A percentile compares a stretch with the other conserved stretches of the same genome.
Evolutionary conservation across 306 rosid genomes (phyloP).

Genomic region (Heteromeles arbutifolia): DNA sequence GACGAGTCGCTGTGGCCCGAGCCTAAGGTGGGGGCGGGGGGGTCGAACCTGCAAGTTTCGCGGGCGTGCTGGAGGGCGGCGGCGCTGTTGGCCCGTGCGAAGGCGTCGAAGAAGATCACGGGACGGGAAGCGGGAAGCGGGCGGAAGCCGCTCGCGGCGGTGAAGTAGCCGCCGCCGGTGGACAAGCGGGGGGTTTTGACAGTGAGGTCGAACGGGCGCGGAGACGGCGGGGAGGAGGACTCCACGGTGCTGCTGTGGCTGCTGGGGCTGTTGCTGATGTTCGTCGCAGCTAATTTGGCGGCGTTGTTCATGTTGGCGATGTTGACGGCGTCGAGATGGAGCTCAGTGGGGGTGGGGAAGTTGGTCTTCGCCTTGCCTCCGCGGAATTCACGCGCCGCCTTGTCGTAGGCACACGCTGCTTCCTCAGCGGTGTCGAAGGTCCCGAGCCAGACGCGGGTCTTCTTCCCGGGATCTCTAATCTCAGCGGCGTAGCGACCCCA

Average conservation of each 20-base stretch:
- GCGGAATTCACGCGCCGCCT: slow-evolving; percentile 72
- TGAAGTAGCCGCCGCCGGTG: slow-evolving; percentile 1
- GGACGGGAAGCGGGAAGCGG: slow-evolving; percentile 33
- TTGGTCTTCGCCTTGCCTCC: slow-evolving; percentile 76
- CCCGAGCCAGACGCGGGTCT: slow-evolving; percentile 85
- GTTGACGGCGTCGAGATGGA: slow-evolving; percentile 29
- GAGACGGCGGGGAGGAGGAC: slow-evolving; percentile 34
- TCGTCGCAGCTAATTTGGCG: background rate
- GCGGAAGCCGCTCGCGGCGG: slow-evolving; percentile 18
- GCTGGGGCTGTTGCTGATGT: background rate
- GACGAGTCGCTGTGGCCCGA: slow-evolving; percentile 40
- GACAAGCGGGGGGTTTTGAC: slow-evolving; percentile 9
- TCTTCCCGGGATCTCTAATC: slow-evolving; percentile 86
- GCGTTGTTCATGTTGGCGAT: background rate
- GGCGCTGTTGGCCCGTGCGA: slow-evolving; percentile 31
- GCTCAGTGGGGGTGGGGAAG: slow-evolving; percentile 15
- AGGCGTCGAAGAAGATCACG: slow-evolving; percentile 43
- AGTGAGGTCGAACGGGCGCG: slow-evolving; percentile 26
- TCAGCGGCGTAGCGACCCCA: slow-evolving; percentile 97
- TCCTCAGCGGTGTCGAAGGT: slow-evolving; percentile 79
- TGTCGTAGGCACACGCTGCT: slow-evolving; percentile 83
- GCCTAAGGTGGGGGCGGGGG: background rate
- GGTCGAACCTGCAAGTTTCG: slow-evolving; percentile 36
- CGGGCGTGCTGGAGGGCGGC: slow-evolving; percentile 7
- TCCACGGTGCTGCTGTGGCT: slow-evolving; percentile 15